Evolutionary conservation across 202 grass and related monocot genomes (phyloP).

Genomic region (Saccharum hybrid): DNA sequence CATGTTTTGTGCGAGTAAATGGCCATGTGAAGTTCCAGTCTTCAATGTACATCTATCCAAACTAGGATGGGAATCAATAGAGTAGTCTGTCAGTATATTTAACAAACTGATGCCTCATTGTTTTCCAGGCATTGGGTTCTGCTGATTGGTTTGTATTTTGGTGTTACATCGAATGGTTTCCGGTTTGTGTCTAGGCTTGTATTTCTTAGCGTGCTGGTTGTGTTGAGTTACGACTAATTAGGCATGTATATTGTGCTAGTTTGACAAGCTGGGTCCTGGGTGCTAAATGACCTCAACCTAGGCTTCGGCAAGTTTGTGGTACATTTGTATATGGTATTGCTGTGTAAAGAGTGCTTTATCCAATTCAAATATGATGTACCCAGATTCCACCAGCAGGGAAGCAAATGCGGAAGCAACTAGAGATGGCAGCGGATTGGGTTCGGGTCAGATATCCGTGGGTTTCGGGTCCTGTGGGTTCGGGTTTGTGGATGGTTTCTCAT

Average conservation of each 20-base stretch:
- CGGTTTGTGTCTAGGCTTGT: slow-evolving; percentile 1
- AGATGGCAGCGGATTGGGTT: too few species aligned
- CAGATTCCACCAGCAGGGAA: too few species aligned
- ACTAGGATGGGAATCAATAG: slow-evolving; percentile 5
- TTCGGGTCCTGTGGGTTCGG: too few species aligned
- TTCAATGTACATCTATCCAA: slow-evolving; percentile 8
- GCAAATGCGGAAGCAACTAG: too few species aligned
- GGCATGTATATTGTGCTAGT: slow-evolving; percentile 26
- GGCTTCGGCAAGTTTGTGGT: neutral
- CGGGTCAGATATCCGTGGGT: too few species aligned
- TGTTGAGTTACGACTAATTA: slow-evolving; percentile 14
- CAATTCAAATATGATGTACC: too few species aligned
- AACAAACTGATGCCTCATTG: slow-evolving; percentile 30
- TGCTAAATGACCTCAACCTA: too few species aligned
- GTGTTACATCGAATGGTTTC: slow-evolving; percentile 1
- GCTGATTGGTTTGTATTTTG: slow-evolving; percentile 35
- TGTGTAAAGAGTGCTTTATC: too few species aligned
- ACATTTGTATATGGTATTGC: neutral
- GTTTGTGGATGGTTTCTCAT: too few species aligned
- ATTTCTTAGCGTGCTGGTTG: slow-evolving; percentile 31
- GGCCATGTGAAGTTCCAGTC: slow-evolving; percentile 16
- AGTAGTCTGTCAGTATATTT: slow-evolving; percentile 20
- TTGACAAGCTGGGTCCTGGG: neutral
- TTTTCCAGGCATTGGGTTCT: neutral
- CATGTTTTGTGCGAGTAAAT: slow-evolving; percentile 61